A percentile compares a stretch with the other conserved stretches of the same genome.
phyloP scores from a whole-genome alignment of 176 grass and related monocot genomes.

The Metroxylon sagu region DNA sequence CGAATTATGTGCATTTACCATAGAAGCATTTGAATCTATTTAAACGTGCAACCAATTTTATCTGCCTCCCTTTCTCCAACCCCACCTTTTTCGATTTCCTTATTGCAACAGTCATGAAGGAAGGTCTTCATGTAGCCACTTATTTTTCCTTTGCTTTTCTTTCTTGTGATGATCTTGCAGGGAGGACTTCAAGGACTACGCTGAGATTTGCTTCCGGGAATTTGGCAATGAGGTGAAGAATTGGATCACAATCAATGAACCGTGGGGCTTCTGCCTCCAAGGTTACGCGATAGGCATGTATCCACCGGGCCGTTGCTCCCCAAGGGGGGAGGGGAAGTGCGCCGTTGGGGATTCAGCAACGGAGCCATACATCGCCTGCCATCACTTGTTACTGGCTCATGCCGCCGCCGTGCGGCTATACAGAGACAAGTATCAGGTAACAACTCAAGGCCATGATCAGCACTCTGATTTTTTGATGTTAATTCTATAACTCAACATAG shows the following conservation, averaged over 20 bases:
- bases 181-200: conserved; percentile 44
- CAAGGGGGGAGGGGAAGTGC: conserved; percentile 39
- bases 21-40: too few species aligned
- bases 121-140: too few species aligned
- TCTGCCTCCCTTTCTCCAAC: too few species aligned
- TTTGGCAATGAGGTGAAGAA: conserved; percentile 58
- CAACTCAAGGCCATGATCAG: neutral
- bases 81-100: too few species aligned
- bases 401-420: conserved; percentile 31
- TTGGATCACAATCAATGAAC: conserved; percentile 71
- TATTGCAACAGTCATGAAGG: too few species aligned
- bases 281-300: conserved; percentile 17
- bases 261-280: neutral
- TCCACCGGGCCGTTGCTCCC: conserved; percentile 41
- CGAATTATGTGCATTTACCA: too few species aligned
- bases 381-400: conserved; percentile 56
- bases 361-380: conserved; percentile 49
- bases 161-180: conserved; percentile 10
- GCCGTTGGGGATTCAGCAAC: conserved; percentile 37
- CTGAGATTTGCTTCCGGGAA: conserved; percentile 53
- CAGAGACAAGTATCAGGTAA: conserved; percentile 61
- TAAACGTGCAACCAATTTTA: too few species aligned
- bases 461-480: neutral
- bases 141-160: neutral
- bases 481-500: neutral